phyloP scores from a whole-genome alignment of 73 alveolate species.

The Paramecium octaurelia region DNA sequence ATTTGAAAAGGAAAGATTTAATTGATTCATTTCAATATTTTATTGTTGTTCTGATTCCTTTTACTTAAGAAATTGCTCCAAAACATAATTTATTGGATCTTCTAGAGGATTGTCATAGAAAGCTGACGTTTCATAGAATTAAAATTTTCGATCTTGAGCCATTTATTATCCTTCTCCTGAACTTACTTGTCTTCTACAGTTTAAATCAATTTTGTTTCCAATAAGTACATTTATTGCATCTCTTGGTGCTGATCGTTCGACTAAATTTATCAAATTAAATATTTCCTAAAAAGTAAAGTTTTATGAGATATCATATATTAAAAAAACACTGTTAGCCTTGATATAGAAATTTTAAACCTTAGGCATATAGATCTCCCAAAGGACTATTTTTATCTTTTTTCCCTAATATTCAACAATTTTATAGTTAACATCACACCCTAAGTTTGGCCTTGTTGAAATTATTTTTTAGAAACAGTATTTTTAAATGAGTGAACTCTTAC shows the following conservation, averaged over 20 bases:
- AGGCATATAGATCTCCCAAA: not conserved
- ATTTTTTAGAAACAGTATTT: not conserved
- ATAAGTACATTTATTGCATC: conserved; percentile 17
- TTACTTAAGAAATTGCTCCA: not conserved
- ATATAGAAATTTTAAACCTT: not conserved
- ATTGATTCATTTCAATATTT: not conserved
- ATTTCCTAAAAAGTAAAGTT: not conserved
- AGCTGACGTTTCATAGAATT: conserved; percentile 64
- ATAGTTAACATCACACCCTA: not conserved
- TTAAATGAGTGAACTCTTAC: not conserved
- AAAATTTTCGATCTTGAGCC: conserved; percentile 19
- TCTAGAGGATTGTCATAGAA: not conserved
- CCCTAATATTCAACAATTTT: not conserved
- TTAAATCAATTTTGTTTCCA: conserved; percentile 63
- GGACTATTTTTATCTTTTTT: not conserved
- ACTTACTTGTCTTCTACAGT: conserved; percentile 30
- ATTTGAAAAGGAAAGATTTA: not conserved
- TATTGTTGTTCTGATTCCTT: not conserved
- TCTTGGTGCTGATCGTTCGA: too few species aligned
- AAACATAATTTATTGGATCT: not conserved
- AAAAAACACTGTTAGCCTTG: not conserved
- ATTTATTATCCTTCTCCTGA: conserved; percentile 54
- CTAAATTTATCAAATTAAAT: not conserved
- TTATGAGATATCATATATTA: not conserved
- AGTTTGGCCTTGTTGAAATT: not conserved